Evolutionary conservation across 345 rosid species (phyloP).

Genomic region (Euphorbia lathyris): DNA sequence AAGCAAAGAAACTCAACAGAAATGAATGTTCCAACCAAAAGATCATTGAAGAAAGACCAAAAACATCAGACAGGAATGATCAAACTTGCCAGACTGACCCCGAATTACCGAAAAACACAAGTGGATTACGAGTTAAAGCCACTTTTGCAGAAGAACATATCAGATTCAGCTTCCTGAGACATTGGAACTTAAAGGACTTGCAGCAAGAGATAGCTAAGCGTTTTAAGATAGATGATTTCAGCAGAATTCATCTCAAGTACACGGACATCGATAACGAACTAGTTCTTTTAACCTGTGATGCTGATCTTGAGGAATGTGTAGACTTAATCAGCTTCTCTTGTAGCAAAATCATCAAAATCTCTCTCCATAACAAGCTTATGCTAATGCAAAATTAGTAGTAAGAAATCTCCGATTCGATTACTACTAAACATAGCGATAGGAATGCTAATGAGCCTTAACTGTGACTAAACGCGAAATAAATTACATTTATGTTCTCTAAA

Average conservation of each 20-base stretch:
- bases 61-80: slow-evolving; percentile 35
- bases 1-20: slow-evolving; percentile 41
- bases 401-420: too few species aligned
- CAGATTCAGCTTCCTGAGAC: slow-evolving; percentile 29
- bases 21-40: slow-evolving; percentile 33
- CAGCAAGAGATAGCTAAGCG: slow-evolving; percentile 30
- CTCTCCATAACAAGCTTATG: slow-evolving; percentile 33
- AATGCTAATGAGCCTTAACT: too few species aligned
- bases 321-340: slow-evolving; percentile 55
- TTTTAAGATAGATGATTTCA: slow-evolving; percentile 23
- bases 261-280: slow-evolving; percentile 26
- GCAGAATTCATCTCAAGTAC: slow-evolving; percentile 24
- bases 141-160: slow-evolving; percentile 48
- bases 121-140: slow-evolving; percentile 55
- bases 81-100: slow-evolving; percentile 28
- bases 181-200: slow-evolving; percentile 28
- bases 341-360: slow-evolving; percentile 52
- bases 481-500: too few species aligned
- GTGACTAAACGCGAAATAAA: too few species aligned
- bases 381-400: slow-evolving; percentile 4
- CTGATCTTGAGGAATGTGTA: slow-evolving; percentile 69
- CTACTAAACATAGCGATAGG: too few species aligned
- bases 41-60: slow-evolving; percentile 31
- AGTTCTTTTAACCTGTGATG: slow-evolving; percentile 34
- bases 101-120: slow-evolving; percentile 25